Percentiles rank a stretch among this genome's conserved stretches.
Conservation (phyloP, 257 asterid species). For the Solanum gandarillasii region DNA sequence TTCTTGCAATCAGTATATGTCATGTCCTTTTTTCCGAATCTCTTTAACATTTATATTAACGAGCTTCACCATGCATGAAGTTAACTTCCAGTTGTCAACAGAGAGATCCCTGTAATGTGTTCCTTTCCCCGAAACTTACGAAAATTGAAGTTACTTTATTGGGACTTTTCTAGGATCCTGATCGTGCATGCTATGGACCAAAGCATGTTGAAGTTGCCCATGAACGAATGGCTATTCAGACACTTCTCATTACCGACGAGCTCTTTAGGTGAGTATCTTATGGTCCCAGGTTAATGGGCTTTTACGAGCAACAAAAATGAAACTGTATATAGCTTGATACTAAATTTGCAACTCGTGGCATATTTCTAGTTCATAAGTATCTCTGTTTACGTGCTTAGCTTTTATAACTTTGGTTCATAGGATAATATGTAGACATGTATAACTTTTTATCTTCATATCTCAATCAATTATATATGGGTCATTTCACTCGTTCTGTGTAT, state of each 20-base stretch:
- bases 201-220: conserved; percentile 97
- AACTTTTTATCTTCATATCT: neutral
- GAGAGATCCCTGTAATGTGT: neutral
- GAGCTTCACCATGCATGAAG: neutral
- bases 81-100: neutral
- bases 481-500: neutral
- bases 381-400: neutral
- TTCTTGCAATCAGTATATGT: neutral
- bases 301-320: neutral
- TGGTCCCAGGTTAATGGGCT: neutral
- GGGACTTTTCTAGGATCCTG: conserved; percentile 50
- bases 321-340: neutral
- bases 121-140: neutral
- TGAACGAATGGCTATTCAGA: conserved; percentile 89
- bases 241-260: conserved; percentile 90
- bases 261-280: conserved; percentile 61
- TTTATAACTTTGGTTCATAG: neutral
- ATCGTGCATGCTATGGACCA: conserved; percentile 96
- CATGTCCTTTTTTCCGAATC: neutral
- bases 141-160: neutral
- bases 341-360: neutral
- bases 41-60: neutral
- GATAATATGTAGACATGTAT: neutral
- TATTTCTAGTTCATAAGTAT: neutral
- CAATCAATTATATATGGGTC: neutral